Percentiles rank a stretch among this genome's conserved stretches.
phyloP scores from a whole-genome alignment of 768 basidiomycete species.

The Chalciporus piperatus region DNA sequence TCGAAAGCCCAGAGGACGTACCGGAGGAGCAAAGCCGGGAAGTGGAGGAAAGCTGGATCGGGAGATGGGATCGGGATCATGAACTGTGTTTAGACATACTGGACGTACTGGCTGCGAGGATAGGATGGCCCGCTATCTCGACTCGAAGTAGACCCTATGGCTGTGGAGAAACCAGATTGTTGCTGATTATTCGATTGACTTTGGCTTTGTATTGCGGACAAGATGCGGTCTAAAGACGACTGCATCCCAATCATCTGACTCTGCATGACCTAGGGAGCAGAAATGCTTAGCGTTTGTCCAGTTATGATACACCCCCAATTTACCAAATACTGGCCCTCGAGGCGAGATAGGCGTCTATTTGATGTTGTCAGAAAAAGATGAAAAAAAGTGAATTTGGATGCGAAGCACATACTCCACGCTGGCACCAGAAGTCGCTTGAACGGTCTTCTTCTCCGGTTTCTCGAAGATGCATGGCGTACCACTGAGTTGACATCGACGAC shows the following conservation, averaged over 20 bases:
- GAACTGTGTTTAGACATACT: conserved; percentile 20
- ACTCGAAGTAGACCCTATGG: conserved; percentile 16
- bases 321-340: conserved; percentile 86
- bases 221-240: conserved; percentile 80
- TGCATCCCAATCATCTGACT: conserved; percentile 96
- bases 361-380: conserved; percentile 21
- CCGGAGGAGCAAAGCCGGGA: conserved; percentile 89
- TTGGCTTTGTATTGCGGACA: conserved; percentile 58
- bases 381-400: neutral
- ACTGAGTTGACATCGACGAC: conserved; percentile 83
- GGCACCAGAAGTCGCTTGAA: conserved; percentile 53
- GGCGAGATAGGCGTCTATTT: conserved; percentile 71
- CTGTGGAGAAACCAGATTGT: conserved; percentile 16
- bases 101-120: conserved; percentile 32
- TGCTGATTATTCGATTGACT: conserved; percentile 33
- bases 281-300: neutral
- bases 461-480: conserved; percentile 83
- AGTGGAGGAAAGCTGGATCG: conserved; percentile 70
- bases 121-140: conserved; percentile 30
- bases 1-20: conserved; percentile 36
- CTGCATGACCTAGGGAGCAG: conserved; percentile 67
- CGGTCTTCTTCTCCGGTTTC: conserved; percentile 86
- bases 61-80: conserved; percentile 29
- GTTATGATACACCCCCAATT: conserved; percentile 3
- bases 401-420: conserved; percentile 66